Evolutionary conservation across 768 basidiomycete genomes (phyloP), one percentile per base, ranked within the genome.

Genomic region (Trichaptum fuscoviolaceum): DNA sequence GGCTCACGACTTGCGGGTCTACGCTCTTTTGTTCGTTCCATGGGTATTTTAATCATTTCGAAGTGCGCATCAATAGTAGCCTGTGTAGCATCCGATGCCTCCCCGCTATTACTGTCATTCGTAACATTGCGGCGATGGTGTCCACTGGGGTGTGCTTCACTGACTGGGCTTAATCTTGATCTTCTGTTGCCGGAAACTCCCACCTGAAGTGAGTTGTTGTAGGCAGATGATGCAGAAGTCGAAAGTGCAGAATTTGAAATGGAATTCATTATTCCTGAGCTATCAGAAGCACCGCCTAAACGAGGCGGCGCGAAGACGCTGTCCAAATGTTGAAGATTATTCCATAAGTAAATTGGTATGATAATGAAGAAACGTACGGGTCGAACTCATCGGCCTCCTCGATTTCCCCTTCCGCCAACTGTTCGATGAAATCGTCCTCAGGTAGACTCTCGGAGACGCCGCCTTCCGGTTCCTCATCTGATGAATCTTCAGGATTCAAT

Each of bases 331-430:
- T 23, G 67, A 30, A 65, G 57, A 24, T 10, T 63, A 59, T 23
- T 63, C 42, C 18, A 57, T n/a, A 27, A 35, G 58, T 18, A 2
- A n/a, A 26, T 35, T 20, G 6, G 25, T 17, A 42, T 8, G 25
- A 30, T 30, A 8, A 30, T 61, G 62, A 6, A 30, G 23, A 34
- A 2, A 79, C 89, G 72, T 73, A 92, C 91, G 90, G 90, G 72
- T 93, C 92, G 69, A 92, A 93, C 67, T 90, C 91, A 69, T 92
- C 89, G 1, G 78, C 86, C 63, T 88, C 86, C 63, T 88, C 89
- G 2, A 70, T 70, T 69, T 77, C 78, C 0, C 77, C 82, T 9
- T 79, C 79, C 27, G 78, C 80, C 57, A 82, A 78, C 63, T 82
- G 80, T 25, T 84, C 87, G 64, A 81, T 86, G 23, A 75, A 74